Evolutionary conservation across 2,329 filamentous ascomycete genomes (phyloP), one percentile per base, ranked within the genome.

Genomic region (Fusarium xyrophilum): DNA sequence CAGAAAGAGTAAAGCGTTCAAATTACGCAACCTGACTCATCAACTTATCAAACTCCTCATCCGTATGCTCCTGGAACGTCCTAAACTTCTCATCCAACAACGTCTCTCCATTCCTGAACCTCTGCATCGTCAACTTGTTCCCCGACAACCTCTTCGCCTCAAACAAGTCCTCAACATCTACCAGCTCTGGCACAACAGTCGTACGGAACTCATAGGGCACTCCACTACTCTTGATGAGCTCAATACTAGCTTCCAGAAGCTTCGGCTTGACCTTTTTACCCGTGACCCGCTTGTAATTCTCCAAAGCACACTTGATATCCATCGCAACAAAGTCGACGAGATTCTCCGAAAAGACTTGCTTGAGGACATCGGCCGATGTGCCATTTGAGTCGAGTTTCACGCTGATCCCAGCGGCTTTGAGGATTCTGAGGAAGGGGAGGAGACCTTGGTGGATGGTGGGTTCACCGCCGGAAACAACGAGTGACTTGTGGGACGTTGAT

Each of bases 321-420:
- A 73, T 73, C 0, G 71, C 71, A 2, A 71, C 60, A 10, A 73
- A 73, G 12, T 66, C 63, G 9, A 69, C 55, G 3, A 73, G 59
- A 1, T 52, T 50, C 17, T 73, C 67, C 0, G 48, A 12, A 3
- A 66, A 73, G 0, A 68, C 32, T 9, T 68, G 52, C 2, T 53
- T 48, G 6, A 73, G 32, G 0, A 64, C 14, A 0, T 54, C 35
- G 0, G 71, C 67, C 0, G 69, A 63, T 3, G 71, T 73, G 0
- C 71, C 71, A 6, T 73, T 73, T 2, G 71, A 65, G 32, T 73
- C 71, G 2, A 73, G 67, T 23, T 73, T 73, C 14, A 73, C 28
- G 1, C 42, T 65, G 0, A 73, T 48, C 0, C 65, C 69, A 0
- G 60, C 69, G 9, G 48, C 12, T 1, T 59, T 73, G 12, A 73